These are phyloP conservation scores for Aspergillus candidus DNA, from an alignment of 2,329 filamentous ascomycete genomes.

Conservation along the genomic window DNA sequence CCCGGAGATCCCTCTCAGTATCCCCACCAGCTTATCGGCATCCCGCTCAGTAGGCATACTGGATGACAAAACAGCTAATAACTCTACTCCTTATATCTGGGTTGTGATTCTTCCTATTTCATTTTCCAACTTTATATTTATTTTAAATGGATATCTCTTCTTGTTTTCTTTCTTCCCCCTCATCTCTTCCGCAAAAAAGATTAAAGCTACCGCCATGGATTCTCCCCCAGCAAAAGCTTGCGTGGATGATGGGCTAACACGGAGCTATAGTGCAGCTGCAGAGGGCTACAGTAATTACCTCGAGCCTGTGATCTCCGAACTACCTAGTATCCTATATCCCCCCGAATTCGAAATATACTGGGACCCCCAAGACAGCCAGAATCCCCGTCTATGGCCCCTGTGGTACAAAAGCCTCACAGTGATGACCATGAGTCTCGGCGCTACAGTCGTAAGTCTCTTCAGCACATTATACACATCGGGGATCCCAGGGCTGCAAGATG, in stretches of 20 bases:
- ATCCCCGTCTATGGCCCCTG: slow-evolving; percentile 13
- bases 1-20: too few relatives aligned
- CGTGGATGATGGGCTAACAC: background rate
- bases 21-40: too few relatives aligned
- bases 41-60: too few relatives aligned
- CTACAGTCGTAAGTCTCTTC: slow-evolving; percentile 13
- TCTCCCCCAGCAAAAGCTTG: too few relatives aligned
- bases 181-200: too few relatives aligned
- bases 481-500: slow-evolving; percentile 12
- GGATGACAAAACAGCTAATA: too few relatives aligned
- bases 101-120: too few relatives aligned
- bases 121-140: too few relatives aligned
- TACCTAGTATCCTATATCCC: background rate
- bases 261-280: slow-evolving; percentile 1
- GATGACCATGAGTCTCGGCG: slow-evolving; percentile 12
- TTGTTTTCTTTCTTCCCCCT: too few relatives aligned
- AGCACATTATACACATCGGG: slow-evolving; percentile 16
- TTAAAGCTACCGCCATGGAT: too few relatives aligned
- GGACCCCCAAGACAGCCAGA: slow-evolving; percentile 8
- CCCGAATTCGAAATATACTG: slow-evolving; percentile 13
- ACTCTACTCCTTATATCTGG: too few relatives aligned
- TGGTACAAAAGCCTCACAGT: slow-evolving; percentile 12
- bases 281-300: background rate
- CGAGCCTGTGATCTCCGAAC: background rate
- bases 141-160: too few relatives aligned